phyloP scores from a whole-genome alignment of 805 yeast species.

The Ogataea naganishii region DNA sequence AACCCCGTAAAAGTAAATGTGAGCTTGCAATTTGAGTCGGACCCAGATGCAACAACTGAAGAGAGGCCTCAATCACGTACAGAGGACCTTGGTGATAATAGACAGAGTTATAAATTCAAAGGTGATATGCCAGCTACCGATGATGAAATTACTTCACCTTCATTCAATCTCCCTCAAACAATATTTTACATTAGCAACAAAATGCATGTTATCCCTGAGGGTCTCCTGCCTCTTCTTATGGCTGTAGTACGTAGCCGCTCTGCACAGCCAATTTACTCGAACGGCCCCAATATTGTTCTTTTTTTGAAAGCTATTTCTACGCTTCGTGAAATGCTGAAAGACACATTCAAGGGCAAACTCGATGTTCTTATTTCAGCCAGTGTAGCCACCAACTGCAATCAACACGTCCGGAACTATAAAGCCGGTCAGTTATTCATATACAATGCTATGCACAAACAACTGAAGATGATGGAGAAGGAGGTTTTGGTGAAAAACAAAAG shows the following conservation, averaged over 20 bases:
- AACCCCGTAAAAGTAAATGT: too few species aligned
- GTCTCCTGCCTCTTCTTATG: constrained; percentile 38
- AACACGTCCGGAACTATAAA: constrained; percentile 19
- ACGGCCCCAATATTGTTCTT: constrained; percentile 33
- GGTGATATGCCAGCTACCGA: too few species aligned
- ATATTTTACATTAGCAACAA: constrained; percentile 19
- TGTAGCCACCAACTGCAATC: constrained; percentile 24
- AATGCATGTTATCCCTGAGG: constrained; percentile 29
- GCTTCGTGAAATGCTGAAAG: constrained; percentile 41
- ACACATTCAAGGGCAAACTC: constrained; percentile 27
- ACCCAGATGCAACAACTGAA: too few species aligned
- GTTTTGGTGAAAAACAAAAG: constrained; percentile 25
- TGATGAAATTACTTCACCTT: neutral
- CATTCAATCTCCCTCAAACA: constrained; percentile 1
- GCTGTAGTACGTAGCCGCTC: too few species aligned
- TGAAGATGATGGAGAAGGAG: constrained; percentile 35
- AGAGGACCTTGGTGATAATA: too few species aligned
- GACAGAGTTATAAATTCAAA: too few species aligned
- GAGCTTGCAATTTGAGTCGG: too few species aligned
- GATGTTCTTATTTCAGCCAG: too few species aligned
- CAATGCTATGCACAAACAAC: constrained; percentile 24
- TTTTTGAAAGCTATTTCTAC: constrained; percentile 47
- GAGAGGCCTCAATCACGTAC: too few species aligned
- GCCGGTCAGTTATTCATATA: constrained; percentile 32
- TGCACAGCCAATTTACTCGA: too few species aligned